Percentiles rank a stretch among this genome's conserved stretches.
phyloP scores from a whole-genome alignment of 140 eudicot species.

The Cichorium intybus region DNA sequence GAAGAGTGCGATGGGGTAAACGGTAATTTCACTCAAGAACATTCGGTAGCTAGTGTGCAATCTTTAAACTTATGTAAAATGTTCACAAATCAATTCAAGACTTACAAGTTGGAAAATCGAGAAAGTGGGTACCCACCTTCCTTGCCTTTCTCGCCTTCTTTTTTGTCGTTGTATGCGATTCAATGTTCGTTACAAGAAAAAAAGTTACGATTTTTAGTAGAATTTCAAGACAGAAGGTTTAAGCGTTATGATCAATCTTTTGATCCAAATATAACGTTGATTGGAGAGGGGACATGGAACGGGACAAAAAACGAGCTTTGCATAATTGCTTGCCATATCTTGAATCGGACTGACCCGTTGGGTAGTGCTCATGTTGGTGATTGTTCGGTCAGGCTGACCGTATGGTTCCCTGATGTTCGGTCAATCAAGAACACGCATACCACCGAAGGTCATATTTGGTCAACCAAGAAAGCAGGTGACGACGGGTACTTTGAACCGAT shows the following conservation, averaged over 20 bases:
- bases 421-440: constrained; percentile 37
- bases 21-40: neutral
- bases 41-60: constrained; percentile 28
- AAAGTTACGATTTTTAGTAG: constrained; percentile 35
- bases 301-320: constrained; percentile 33
- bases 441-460: constrained; percentile 54
- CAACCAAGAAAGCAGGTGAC: constrained; percentile 29
- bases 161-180: constrained; percentile 32
- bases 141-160: constrained; percentile 29
- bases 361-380: constrained; percentile 43
- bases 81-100: neutral
- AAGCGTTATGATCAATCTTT: constrained; percentile 19
- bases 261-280: constrained; percentile 24
- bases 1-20: constrained; percentile 15
- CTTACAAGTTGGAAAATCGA: constrained; percentile 41
- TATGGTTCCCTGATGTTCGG: constrained; percentile 43
- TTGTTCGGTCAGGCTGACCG: constrained; percentile 51
- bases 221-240: constrained; percentile 32
- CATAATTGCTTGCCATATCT: constrained; percentile 45
- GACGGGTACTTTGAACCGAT: constrained; percentile 32
- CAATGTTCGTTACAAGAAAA: constrained; percentile 39
- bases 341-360: constrained; percentile 23
- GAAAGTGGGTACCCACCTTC: no score
- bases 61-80: constrained; percentile 27
- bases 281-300: no score